These are phyloP conservation scores for Diplodia mutila DNA, from an alignment of 2,329 filamentous ascomycete species.

Conservation along the genomic window DNA sequence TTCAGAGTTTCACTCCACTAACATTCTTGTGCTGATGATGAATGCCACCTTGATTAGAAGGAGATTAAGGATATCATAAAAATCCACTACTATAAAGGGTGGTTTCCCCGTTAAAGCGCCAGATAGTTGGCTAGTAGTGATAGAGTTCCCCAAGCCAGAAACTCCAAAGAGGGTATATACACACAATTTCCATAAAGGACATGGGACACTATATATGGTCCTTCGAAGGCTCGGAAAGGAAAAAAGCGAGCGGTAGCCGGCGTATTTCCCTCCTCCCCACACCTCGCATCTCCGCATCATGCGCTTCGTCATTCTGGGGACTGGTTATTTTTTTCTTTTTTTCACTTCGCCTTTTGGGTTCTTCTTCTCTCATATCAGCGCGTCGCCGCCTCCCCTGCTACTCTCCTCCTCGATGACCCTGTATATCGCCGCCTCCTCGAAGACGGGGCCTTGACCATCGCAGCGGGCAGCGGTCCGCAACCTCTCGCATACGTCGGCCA, in stretches of 20 bases:
- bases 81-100: neutral
- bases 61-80: neutral
- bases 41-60: neutral
- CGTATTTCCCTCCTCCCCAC: neutral
- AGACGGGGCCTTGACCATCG: conserved; percentile 84
- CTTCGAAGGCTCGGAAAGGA: neutral
- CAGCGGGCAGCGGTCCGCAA: conserved; percentile 77
- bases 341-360: neutral
- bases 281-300: neutral
- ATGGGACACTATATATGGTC: neutral
- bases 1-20: neutral
- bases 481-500: conserved; percentile 77
- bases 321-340: neutral
- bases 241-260: neutral
- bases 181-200: neutral
- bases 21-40: neutral
- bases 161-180: conserved; percentile 17
- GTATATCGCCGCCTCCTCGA: conserved; percentile 74
- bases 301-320: neutral
- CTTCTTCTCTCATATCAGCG: conserved; percentile 60
- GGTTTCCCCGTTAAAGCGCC: neutral
- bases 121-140: neutral
- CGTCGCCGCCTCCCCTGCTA: conserved; percentile 71
- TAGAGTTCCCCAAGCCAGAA: neutral
- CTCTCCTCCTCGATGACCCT: conserved; percentile 76